Evolutionary conservation across 768 basidiomycete genomes (phyloP).

Genomic region (Cyclocybe cylindracea): DNA sequence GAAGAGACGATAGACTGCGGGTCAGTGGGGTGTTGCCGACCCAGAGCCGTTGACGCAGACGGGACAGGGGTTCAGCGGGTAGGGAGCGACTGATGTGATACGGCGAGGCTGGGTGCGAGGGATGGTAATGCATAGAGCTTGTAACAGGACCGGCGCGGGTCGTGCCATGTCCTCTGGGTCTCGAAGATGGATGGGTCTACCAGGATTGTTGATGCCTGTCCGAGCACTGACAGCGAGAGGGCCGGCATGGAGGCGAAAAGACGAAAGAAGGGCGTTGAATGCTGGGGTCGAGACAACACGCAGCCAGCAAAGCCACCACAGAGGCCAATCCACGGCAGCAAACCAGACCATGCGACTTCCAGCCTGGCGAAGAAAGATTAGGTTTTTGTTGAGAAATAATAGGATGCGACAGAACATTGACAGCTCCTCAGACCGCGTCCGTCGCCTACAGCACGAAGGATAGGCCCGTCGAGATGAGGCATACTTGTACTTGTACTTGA

Average conservation of each 20-base stretch:
- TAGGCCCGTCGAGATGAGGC: constrained; percentile 92
- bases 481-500: constrained; percentile 96
- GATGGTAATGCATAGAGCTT: constrained; percentile 79
- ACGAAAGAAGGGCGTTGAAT: constrained; percentile 96
- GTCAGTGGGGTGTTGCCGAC: constrained; percentile 40
- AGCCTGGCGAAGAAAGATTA: constrained; percentile 48
- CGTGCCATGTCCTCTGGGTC: constrained; percentile 69
- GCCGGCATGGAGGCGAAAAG: constrained; percentile 93
- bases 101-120: constrained; percentile 88
- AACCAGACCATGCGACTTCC: no score
- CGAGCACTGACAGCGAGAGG: constrained; percentile 87
- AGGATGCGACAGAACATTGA: constrained; percentile 77
- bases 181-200: constrained; percentile 71
- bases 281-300: constrained; percentile 81
- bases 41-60: constrained; percentile 3
- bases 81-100: constrained; percentile 74
- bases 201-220: constrained; percentile 83
- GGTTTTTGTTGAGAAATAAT: neutral
- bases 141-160: constrained; percentile 83
- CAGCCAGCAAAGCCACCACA: constrained; percentile 92
- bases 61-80: constrained; percentile 21
- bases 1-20: constrained; percentile 46
- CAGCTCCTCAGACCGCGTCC: constrained; percentile 91
- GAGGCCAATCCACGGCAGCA: constrained; percentile 84
- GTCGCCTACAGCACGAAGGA: constrained; percentile 89